Base-by-base conservation (phyloP, 2,329 filamentous ascomycete genomes). In the Parafenestella ontariensis region DNA sequence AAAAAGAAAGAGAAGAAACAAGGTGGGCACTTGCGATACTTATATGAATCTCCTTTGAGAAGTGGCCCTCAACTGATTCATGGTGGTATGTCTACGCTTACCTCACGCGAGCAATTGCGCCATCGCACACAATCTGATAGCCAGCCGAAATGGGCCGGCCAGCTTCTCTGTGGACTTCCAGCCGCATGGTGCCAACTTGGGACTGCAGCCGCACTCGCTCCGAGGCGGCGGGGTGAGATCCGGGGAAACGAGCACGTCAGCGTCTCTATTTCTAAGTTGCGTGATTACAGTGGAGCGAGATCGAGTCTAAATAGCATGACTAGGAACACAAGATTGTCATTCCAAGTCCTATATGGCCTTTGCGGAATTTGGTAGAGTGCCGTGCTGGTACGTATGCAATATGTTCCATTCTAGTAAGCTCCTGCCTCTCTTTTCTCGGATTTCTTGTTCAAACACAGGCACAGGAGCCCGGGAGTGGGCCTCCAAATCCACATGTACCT, bases 101-200 rank as follows among this genome's bases (percentile, higher is more conserved):
- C 48, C 29, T 42, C 41, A 59, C 34, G 31, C 41, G 46, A 45
- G 21, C 41, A 50, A 68, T 73, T 65, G 71, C 71, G 69, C 69
- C 66, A 74, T 74, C 70, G 71, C 71, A 73, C 70, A 71, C 70
- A 68, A 73, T 73, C 47, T 49, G 45, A 47, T 48, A 46, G 48
- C 24, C 51, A 43, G 51, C 48, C 55, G 5, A 50, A 2, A 26
- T 28, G 5, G 41, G 17, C 41, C 41, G 41, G 41, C 23, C 37
- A 23, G 7, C 11, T 15, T 40, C 18, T 24, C 6, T n/a, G 13
- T 43, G 41, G 11, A 37, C 46, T 47, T 28, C 48, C 49, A 41
- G 49, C 46, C 42, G 40, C 26, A 34, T 51, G 20, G 46, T 41
- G 23, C 37, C 43, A 49, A 51, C 29, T 21, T 40, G 31, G 46